These are phyloP conservation scores for Penicillium riverlandense DNA, from an alignment of 495 filamentous ascomycete species.

Conservation along the genomic window DNA sequence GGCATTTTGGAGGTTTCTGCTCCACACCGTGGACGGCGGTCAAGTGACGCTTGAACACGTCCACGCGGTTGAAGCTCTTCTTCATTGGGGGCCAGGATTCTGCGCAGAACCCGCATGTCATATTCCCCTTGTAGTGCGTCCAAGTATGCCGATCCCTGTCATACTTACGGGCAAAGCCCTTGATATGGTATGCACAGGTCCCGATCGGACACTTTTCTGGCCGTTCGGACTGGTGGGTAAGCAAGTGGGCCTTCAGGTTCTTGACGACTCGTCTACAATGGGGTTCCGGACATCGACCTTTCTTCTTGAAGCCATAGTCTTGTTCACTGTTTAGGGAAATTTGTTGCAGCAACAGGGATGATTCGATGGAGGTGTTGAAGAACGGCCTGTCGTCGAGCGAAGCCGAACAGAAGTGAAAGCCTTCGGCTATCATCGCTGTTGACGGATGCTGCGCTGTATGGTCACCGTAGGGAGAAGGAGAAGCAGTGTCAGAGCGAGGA, in stretches of 20 bases:
- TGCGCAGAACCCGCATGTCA: constrained; percentile 98
- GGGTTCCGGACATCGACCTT: constrained; percentile 71
- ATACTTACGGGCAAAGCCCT: constrained; percentile 96
- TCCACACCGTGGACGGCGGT: constrained; percentile 92
- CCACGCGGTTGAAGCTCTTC: constrained; percentile 97
- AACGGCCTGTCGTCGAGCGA: constrained; percentile 40
- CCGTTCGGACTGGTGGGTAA: constrained; percentile 88
- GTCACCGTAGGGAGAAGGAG: constrained; percentile 23
- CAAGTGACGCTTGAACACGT: constrained; percentile 97
- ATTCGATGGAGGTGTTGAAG: constrained; percentile 50
- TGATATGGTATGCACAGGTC: constrained; percentile 89
- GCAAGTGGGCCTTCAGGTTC: constrained; percentile 90
- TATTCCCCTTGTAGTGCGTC: constrained; percentile 98
- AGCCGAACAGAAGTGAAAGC: constrained; percentile 27
- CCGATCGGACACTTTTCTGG: constrained; percentile 95
- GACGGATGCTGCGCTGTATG: constrained; percentile 19
- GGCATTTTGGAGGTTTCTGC: constrained; percentile 89
- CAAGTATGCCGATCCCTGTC: constrained; percentile 98
- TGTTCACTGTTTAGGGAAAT: constrained; percentile 42
- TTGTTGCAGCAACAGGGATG: constrained; percentile 47
- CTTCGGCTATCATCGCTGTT: constrained; percentile 22
- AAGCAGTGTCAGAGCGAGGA: constrained; percentile 28
- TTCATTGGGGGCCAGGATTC: constrained; percentile 85
- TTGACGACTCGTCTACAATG: constrained; percentile 91
- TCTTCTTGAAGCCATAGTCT: constrained; percentile 57